Evolutionary conservation across 2,329 filamentous ascomycete species (phyloP), one percentile per base, ranked within the genome.

Genomic region (Fusarium chuoi): DNA sequence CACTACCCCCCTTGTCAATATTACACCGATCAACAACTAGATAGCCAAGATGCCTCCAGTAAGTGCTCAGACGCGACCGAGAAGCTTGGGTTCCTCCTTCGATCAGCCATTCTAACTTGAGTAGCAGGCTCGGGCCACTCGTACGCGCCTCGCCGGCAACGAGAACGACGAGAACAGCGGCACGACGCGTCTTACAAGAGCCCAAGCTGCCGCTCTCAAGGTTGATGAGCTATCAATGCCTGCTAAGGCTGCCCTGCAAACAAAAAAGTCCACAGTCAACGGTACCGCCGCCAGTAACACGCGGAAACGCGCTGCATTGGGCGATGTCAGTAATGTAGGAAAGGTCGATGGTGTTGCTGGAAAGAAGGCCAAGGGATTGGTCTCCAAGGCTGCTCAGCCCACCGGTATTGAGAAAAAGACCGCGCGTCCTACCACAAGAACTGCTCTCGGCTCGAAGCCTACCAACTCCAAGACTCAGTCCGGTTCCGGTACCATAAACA

Each of bases 311-410:
- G 90, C 93, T 78, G 95, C 94, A 55, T 89, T 99, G 42, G 95
- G 94, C 66, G 96, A 99, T 86, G 93, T 98, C 77, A 98, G 95
- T 89, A 99, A 99, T 85, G 93, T 97, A 73, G 91, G 91, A 78
- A 98, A 98, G 83, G 88, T 89, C 54, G 93, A 94, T 61, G 87
- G 84, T 11, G 85, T 87, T 71, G 93, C 94, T 63, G 90, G 88
- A 76, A 97, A 97, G 88, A 98, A 97, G 87, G 84, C 87, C 45
- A 87, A 86, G 80, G 91, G 91, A 63, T 86, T 95, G 35, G 89
- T 94, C 45, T 94, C 94, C 54, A 98, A 98, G 85, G 90, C 92
- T 65, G 89, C 92, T 60, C 92, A 95, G 80, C 91, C 94, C 65
- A 93, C 91, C n/a, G 94, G 94, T 68, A 87, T 98, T 63, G 71